Evolutionary conservation across 2,329 filamentous ascomycete genomes (phyloP).

Genomic region (Claviceps sp.): DNA sequence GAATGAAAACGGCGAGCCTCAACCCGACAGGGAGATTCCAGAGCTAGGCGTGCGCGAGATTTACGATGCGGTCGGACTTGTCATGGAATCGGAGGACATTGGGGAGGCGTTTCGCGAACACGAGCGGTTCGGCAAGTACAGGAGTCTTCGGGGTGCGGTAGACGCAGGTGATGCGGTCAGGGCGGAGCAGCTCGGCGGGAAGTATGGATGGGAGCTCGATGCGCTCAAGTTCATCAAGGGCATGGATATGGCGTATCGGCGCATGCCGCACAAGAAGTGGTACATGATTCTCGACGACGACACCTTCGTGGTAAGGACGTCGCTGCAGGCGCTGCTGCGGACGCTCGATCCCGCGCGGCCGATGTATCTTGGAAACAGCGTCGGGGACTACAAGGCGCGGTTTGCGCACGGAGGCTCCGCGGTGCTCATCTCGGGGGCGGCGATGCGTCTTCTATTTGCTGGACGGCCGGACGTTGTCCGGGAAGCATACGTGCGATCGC

Average conservation of each 20-base stretch:
- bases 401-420: conserved; percentile 46
- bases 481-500: conserved; percentile 31
- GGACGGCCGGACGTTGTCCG: conserved; percentile 27
- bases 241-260: conserved; percentile 36
- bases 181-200: conserved; percentile 24
- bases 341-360: conserved; percentile 33
- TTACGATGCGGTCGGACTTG: conserved; percentile 27
- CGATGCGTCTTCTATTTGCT: conserved; percentile 33
- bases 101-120: conserved; percentile 15
- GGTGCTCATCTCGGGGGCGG: conserved; percentile 36
- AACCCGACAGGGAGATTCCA: background rate
- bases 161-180: conserved; percentile 22
- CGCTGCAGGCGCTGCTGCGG: conserved; percentile 32
- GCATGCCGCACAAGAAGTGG: conserved; percentile 43
- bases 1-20: background rate
- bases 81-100: conserved; percentile 18
- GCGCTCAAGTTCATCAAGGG: conserved; percentile 42
- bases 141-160: conserved; percentile 24
- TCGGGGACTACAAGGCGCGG: conserved; percentile 40
- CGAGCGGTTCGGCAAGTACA: conserved; percentile 28
- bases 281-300: conserved; percentile 46
- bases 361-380: conserved; percentile 42
- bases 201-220: conserved; percentile 35
- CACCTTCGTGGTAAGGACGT: conserved; percentile 38
- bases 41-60: conserved; percentile 12